Base-by-base conservation (phyloP, 192 early-diverging fungal species). In the Coemansia sp. region DNA sequence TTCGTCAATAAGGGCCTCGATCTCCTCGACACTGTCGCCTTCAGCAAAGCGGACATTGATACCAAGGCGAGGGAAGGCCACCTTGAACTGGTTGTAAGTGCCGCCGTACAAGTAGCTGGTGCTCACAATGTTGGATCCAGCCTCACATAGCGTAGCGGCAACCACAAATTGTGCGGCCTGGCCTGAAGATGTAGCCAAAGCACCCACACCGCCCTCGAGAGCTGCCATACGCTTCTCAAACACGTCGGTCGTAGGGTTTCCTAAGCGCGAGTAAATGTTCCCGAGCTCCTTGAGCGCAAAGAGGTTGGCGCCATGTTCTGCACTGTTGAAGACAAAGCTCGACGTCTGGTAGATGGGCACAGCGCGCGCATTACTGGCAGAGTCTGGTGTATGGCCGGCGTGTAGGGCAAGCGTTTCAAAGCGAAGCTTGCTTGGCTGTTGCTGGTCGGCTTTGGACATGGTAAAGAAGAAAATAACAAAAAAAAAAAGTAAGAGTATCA, bases 331-430 rank as follows among this genome's bases (percentile, higher is more conserved):
- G 10, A 90, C 89, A 75, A 85, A 98, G 10, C 91, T 94, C 12
- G 92, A 84, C 1, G 94, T 93, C 0, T 94, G 92, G 76, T 95
- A 98, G 70, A 98, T 96, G 34, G 96, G 96, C 1, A 91, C 89
- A 3, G 95, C 96, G 17, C 94, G 87, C 15, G 95, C 85, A 23
- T 90, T 87, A 63, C 92, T 96, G 3, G 87, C 68, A 5, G 85
- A 25, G 66, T 89, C 88, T 57, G 90, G 71, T 7, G 64, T 67
- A 65, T 91, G 93, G 27, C 94, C 95, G 23, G 94, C 93, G 69
- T 98, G 96, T 15, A 98, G 78, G 79, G 96, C 94, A 29, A 96
- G 88, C 27, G 95, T 98, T 65, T 96, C 94, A 70, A 96, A 96
- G 69, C 77, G 87, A 61, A 76, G 51, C 60, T 68, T 79, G 36